Percentiles rank a stretch among this genome's conserved stretches.
Evolutionary conservation across 768 basidiomycete genomes (phyloP).

Genomic region (Boletus coccyginus): DNA sequence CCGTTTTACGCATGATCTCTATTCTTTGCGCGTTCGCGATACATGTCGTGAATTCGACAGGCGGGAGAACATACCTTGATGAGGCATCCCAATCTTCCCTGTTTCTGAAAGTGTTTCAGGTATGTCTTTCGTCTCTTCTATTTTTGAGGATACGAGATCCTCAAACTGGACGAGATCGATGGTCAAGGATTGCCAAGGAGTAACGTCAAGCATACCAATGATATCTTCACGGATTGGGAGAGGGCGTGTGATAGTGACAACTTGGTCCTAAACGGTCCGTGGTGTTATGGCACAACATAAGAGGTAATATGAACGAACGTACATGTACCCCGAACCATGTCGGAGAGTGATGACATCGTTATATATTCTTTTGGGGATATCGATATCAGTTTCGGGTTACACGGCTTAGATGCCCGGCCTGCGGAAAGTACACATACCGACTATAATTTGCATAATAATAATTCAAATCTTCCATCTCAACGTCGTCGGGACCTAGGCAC

Average conservation of each 20-base stretch:
- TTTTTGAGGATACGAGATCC: slow-evolving; percentile 86
- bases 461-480: slow-evolving; percentile 97
- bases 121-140: slow-evolving; percentile 95
- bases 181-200: not conserved
- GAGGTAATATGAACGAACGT: slow-evolving; percentile 30
- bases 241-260: slow-evolving; percentile 92
- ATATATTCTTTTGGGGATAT: slow-evolving; percentile 74
- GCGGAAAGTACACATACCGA: slow-evolving; percentile 49
- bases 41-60: not conserved
- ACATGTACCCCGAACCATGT: slow-evolving; percentile 96
- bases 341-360: slow-evolving; percentile 96
- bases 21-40: slow-evolving; percentile 16
- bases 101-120: slow-evolving; percentile 92
- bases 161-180: slow-evolving; percentile 60
- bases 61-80: slow-evolving; percentile 53
- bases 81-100: slow-evolving; percentile 89
- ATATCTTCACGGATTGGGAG: slow-evolving; percentile 96
- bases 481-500: slow-evolving; percentile 70
- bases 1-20: slow-evolving; percentile 98
- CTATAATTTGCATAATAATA: slow-evolving; percentile 98
- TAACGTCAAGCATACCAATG: slow-evolving; percentile 53
- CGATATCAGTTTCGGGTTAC: slow-evolving; percentile 33
- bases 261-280: slow-evolving; percentile 69
- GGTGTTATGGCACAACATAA: slow-evolving; percentile 7
- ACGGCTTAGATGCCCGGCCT: slow-evolving; percentile 1